phyloP scores from a whole-genome alignment of 805 yeast species.

The Yamadazyma sp. region DNA sequence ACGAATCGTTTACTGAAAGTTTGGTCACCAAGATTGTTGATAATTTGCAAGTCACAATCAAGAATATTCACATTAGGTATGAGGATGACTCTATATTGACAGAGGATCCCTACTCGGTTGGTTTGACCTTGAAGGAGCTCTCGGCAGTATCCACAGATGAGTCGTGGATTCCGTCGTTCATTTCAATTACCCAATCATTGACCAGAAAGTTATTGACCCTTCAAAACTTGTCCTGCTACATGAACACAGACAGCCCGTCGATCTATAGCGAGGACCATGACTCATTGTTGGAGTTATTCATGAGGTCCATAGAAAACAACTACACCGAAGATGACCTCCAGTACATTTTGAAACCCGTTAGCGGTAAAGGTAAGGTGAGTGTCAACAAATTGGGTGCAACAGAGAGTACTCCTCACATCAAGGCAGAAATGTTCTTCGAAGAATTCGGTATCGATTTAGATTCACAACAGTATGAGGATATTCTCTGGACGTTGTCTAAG shows the following conservation, averaged over 20 bases:
- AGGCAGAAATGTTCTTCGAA: conserved; percentile 75
- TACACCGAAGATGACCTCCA: conserved; percentile 32
- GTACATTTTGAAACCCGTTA: conserved; percentile 78
- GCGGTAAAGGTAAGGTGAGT: conserved; percentile 81
- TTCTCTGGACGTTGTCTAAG: conserved; percentile 77
- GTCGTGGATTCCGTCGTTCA: conserved; percentile 81
- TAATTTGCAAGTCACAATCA: conserved; percentile 86
- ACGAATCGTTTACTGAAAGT: conserved; percentile 83
- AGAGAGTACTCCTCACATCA: conserved; percentile 63
- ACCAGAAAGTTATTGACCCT: conserved; percentile 78
- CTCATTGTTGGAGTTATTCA: conserved; percentile 47
- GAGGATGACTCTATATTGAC: conserved; percentile 79
- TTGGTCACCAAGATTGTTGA: conserved; percentile 88
- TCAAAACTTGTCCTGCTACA: conserved; percentile 73
- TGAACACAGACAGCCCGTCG: conserved; percentile 68
- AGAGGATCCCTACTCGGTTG: conserved; percentile 75
- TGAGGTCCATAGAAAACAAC: conserved; percentile 8
- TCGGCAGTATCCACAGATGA: conserved; percentile 90
- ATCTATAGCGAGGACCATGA: conserved; percentile 50
- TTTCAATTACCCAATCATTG: conserved; percentile 62
- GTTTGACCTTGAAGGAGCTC: conserved; percentile 78
- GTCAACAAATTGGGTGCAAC: conserved; percentile 79
- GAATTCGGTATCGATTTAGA: conserved; percentile 87
- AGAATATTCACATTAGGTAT: conserved; percentile 86
- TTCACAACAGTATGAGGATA: conserved; percentile 79